Percentiles rank a stretch among this genome's conserved stretches.
Conservation (phyloP, 345 rosid genomes). For the Euclidium syriacum region DNA sequence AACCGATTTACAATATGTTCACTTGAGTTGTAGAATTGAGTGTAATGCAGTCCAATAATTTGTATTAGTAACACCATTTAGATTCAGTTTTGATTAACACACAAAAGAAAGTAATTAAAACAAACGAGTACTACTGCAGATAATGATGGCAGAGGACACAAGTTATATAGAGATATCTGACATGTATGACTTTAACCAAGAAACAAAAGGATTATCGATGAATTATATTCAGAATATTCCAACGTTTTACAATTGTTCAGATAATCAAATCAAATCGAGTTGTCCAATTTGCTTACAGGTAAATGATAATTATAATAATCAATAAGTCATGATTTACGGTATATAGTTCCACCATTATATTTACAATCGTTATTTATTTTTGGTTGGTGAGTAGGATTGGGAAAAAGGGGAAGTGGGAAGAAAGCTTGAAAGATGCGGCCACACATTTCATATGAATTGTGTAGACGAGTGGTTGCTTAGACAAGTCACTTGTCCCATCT, state of each 20-base stretch:
- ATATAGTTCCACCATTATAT: not conserved
- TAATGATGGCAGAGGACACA: constrained; percentile 39
- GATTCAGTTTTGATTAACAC: no score
- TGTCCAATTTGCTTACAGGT: constrained; percentile 74
- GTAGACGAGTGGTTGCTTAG: constrained; percentile 64
- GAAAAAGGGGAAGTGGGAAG: constrained; percentile 52
- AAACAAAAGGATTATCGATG: constrained; percentile 34
- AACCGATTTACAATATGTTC: no score
- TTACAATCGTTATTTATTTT: not conserved
- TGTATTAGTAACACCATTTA: no score
- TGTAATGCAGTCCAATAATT: no score
- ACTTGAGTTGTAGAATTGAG: no score
- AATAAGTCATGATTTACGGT: no score
- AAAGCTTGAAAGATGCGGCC: constrained; percentile 55
- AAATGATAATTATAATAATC: not conserved
- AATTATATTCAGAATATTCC: constrained; percentile 41
- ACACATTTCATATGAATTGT: constrained; percentile 56
- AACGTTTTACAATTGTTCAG: not conserved
- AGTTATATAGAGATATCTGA: constrained; percentile 46
- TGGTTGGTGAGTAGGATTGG: constrained; percentile 46
- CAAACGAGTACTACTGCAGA: no score
- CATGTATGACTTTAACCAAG: constrained; percentile 45
- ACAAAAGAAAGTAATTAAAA: not conserved
- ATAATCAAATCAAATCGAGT: not conserved
- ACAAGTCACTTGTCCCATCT: constrained; percentile 72